Evolutionary conservation across 176 grass and related monocot genomes (phyloP), one percentile per base, ranked within the genome.

Genomic region (Rhipidocladum racemiflorum): DNA sequence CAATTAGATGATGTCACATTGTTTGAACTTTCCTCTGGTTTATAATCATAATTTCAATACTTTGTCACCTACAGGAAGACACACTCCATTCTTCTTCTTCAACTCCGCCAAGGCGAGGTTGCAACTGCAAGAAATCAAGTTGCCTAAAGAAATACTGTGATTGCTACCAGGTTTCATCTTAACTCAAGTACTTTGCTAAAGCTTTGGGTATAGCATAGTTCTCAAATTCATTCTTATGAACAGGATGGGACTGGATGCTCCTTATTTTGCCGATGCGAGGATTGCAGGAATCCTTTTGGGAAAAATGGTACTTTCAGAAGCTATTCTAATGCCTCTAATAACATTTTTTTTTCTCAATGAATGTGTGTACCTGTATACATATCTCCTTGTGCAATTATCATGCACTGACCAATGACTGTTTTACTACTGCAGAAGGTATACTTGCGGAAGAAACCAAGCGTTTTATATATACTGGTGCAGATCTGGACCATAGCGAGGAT

Each of bases 91-190:
- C 90, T 29, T 89, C 90, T 72, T 88, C 90, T 61, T 92, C 87
- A 42, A 85, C 87, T 75, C 90, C 83, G 0, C 90, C 80, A 66
- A 92, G 50, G 72, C 70, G 75, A 76, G 84, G 90, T 66, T 92
- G 90, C 75, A 92, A 84, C 59, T 92, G 90, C 90, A 92, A 92
- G 87, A 92, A 92, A 76, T 92, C 90, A 72, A 92, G 84, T 84
- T 92, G 90, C 80, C 80, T 89, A 53, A 92, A 92, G 83, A 92
- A 92, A 87, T 92, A 92, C 35, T 92, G 90, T 53, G 90, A 92
- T 65, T 92, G 90, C 63, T 92, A 92, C 66, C 90, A 92, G 90
- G 90, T 92, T 77, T 65, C n/a, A 68, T 88, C 78, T 70, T 83
- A 45, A 32, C 10, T 82, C 34, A 55, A 72, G 17, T 16, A 36